Evolutionary conservation across 2,329 filamentous ascomycete species (phyloP), one percentile per base, ranked within the genome.

Genomic region (Arachnopeziza araneosa): DNA sequence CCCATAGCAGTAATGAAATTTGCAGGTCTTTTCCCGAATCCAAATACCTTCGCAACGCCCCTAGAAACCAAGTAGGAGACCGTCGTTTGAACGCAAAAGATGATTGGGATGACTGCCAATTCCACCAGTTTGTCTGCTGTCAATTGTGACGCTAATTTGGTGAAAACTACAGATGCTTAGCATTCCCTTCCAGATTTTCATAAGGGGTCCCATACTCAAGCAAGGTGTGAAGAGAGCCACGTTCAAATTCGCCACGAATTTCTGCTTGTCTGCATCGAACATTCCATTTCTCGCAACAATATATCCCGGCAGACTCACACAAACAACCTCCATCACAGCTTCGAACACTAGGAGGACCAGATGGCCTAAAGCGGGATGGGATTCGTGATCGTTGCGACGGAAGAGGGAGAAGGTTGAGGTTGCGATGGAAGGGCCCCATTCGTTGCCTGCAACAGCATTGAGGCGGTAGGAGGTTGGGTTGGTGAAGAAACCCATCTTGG

Each of bases 1-100:
- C 90, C 93, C 95, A 99, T 99, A 57, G 95, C 95, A 32, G 91
- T 90, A 50, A 99, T 89, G 71, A 99, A 99, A 77, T 99, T 99
- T 66, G 88, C 84, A 50, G 92, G 90, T 63, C 93, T 86, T 74
- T 89, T 92, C 68, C 85, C 86, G 75, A 99, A 93, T 19, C 90
- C 81, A 73, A 93, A 96, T 54, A 85, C 78, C 75, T 84, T 88
- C 21, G 90, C 84, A 58, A 98, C 83, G 14, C 82, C 69, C 9
- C 85, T 76, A 1, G 93, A 87, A 57, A 92, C 91, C 2, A 84
- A 58, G 77, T 92, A 99, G 17, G 93, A 98, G 26, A 98, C 86
- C 9, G 89, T 67, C 0, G 92, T 97, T 77, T 97, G 93, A 30
- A 95, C 81, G 61, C 92, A 70, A 75, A 98, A 98, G 73, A 99